These are phyloP conservation scores for Candida palmyrensis DNA, from an alignment of 805 yeast genomes.

Conservation along the genomic window DNA sequence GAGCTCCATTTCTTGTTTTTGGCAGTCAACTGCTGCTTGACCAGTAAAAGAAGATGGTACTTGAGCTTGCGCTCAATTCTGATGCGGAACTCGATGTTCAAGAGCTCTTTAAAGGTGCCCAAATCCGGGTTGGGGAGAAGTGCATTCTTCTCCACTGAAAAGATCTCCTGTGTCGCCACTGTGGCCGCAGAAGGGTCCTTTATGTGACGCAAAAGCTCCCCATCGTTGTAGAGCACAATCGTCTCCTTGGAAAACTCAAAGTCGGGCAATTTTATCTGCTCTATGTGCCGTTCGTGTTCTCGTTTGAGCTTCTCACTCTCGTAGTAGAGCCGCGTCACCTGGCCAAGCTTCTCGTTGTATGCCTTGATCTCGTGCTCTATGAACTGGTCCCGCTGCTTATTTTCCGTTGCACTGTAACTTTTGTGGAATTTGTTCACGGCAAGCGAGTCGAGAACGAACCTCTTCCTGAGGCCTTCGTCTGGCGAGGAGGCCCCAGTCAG, in stretches of 20 bases:
- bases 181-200: slow-evolving; percentile 7
- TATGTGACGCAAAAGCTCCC: slow-evolving; percentile 12
- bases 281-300: slow-evolving; percentile 19
- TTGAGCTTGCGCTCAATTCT: slow-evolving; percentile 28
- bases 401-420: slow-evolving; percentile 25
- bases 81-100: slow-evolving; percentile 28
- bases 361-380: slow-evolving; percentile 15
- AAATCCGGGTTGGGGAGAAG: slow-evolving; percentile 23
- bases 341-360: slow-evolving; percentile 27
- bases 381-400: slow-evolving; percentile 12
- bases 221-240: slow-evolving; percentile 18
- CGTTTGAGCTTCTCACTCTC: slow-evolving; percentile 16
- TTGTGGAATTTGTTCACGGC: slow-evolving; percentile 25
- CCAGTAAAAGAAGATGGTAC: slow-evolving; percentile 27
- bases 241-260: slow-evolving; percentile 25
- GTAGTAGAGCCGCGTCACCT: slow-evolving; percentile 22
- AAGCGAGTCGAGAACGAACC: slow-evolving; percentile 30
- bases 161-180: slow-evolving; percentile 17
- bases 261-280: slow-evolving; percentile 20
- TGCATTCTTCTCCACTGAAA: slow-evolving; percentile 20
- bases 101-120: slow-evolving; percentile 21
- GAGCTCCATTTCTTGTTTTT: slow-evolving; percentile 31
- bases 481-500: not conserved
- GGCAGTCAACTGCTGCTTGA: slow-evolving; percentile 24
- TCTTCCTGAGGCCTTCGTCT: slow-evolving; percentile 11